A percentile compares a stretch with the other conserved stretches of the same genome.
Conservation (phyloP, 192 early-diverging fungal genomes). For the Phlyctochytrium planicorne region DNA sequence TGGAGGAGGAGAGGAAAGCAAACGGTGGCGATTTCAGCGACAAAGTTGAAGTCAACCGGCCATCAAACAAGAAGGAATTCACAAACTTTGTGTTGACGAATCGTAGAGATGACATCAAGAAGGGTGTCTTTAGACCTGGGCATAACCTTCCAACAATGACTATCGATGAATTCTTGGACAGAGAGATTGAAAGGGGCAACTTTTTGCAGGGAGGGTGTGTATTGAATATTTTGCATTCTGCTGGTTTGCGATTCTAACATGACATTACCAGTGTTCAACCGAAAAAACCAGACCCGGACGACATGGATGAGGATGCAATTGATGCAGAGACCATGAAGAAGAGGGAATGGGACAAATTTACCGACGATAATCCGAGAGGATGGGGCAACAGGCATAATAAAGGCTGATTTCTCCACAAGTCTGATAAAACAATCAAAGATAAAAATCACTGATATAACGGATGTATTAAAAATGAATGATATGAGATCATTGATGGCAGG, state of each 20-base stretch:
- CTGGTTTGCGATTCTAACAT: no score
- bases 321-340: conserved; percentile 86
- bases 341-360: conserved; percentile 90
- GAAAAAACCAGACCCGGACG: conserved; percentile 70
- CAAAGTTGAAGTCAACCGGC: conserved; percentile 30
- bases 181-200: conserved; percentile 84
- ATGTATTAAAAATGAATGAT: no score
- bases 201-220: conserved; percentile 81
- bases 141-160: conserved; percentile 94
- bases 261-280: conserved; percentile 73
- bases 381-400: conserved; percentile 54
- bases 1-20: conserved; percentile 37
- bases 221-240: neutral
- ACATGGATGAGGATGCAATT: conserved; percentile 73
- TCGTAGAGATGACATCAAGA: conserved; percentile 63
- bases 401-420: no score
- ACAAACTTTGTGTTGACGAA: conserved; percentile 87
- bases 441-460: no score
- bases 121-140: conserved; percentile 82
- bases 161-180: conserved; percentile 89
- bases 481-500: no score
- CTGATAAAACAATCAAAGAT: no score
- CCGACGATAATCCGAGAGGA: conserved; percentile 51
- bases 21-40: conserved; percentile 13
- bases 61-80: no score